Evolutionary conservation across 2,329 filamentous ascomycete species (phyloP), one percentile per base, ranked within the genome.

Genomic region (Myriangium duriaei): DNA sequence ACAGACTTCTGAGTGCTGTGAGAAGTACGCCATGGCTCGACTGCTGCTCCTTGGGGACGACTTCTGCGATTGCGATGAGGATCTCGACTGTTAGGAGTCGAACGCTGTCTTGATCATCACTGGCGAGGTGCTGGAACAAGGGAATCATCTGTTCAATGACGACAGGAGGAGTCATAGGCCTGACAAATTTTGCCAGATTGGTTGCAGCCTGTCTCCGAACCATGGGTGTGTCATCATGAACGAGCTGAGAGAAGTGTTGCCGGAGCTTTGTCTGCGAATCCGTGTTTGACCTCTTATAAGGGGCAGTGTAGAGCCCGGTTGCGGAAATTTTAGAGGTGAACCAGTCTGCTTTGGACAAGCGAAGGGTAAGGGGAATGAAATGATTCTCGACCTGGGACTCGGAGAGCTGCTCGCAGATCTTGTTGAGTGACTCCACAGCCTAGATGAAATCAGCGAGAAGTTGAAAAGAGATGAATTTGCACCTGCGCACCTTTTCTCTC

Each of bases 91-190:
- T 98, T 57, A 98, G 70, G 53, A 98, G 70, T 47, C 91, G 80
- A 47, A 98, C 91, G 54, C 88, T 96, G 62, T 98, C 91, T 65
- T 98, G 91, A 59, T 98, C 91, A 57, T 98, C 91, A 53, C 82
- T 78, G 37, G 88, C 87, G 46, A 98, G 78, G 62, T 95, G 88
- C 64, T 96, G 87, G 67, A 98, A 98, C 49, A 96, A 74, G 57
- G 88, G 85, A 67, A 98, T 95, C 84, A 98, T 96, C 67, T 98
- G 91, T 41, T 94, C 85, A 53, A 98, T 85, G 51, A 96, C 85
- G 51, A 94, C 78, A 41, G 81, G 72, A 32, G 87, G 77, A 31
- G 85, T 78, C 85, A 96, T 94, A 63, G 91, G 85, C 68, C 93
- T 94, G 55, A 96, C 83, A 56, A 98, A 98, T 60, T 93, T 95